phyloP scores from a whole-genome alignment of 1,284 basidiomycete species.

The Leccinum pallidistipes region DNA sequence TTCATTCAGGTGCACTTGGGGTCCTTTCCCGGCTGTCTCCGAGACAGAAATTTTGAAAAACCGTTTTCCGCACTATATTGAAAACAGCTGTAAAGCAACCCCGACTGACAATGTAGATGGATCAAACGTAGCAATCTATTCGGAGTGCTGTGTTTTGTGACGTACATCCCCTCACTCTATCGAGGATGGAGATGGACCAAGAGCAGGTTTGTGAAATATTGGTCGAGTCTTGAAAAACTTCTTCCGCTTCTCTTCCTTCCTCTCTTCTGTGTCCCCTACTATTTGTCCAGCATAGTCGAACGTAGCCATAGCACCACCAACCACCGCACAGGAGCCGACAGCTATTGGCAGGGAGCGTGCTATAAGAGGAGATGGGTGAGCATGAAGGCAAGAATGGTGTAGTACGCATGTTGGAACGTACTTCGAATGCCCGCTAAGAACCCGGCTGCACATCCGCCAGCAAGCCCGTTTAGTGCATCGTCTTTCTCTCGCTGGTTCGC shows the following conservation, averaged over 20 bases:
- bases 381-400: background rate
- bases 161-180: constrained; percentile 26
- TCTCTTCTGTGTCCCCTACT: constrained; percentile 42
- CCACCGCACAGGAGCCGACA: constrained; percentile 75
- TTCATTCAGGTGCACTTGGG: too few species aligned
- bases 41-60: too few species aligned
- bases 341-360: constrained; percentile 86
- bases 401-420: constrained; percentile 34
- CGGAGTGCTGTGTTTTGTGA: constrained; percentile 4
- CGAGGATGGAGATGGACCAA: constrained; percentile 22
- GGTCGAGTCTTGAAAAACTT: constrained; percentile 67
- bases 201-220: constrained; percentile 38
- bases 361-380: constrained; percentile 32
- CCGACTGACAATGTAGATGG: background rate
- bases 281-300: constrained; percentile 82
- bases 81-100: background rate
- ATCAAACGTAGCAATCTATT: constrained; percentile 18
- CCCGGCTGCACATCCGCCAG: constrained; percentile 86
- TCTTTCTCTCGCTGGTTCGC: constrained; percentile 83
- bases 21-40: too few species aligned
- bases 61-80: too few species aligned
- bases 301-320: constrained; percentile 81
- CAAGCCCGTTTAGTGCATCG: constrained; percentile 66
- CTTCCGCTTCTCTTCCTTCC: constrained; percentile 61
- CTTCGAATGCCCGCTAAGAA: constrained; percentile 86